Evolutionary conservation across 371 early-diverging fungal species (phyloP), one percentile per base, ranked within the genome.

Genomic region (Lichtheimia ornata): DNA sequence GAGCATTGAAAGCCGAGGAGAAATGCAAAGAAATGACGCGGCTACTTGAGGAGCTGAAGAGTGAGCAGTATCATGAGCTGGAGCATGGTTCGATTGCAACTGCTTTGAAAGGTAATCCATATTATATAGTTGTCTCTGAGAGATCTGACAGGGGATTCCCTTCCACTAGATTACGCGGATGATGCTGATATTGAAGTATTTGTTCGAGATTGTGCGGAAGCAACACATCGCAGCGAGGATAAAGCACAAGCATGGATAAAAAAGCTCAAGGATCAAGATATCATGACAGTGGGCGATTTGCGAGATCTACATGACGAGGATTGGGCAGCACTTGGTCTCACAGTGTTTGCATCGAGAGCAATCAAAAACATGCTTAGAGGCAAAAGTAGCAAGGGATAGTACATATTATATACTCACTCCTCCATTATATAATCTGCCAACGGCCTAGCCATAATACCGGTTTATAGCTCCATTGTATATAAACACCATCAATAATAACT

Each of bases 281-380:
- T 93, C 54, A 85, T 91, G 88, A 91, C 91, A 0, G 90, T 93
- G 5, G 93, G 91, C 18, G 92, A 93, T 68, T 73, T 93, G 40
- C 81, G 89, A 11, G 90, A 89, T 61, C 71, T 93, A 41, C 87
- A 87, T 51, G 91, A 91, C 47, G 88, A 89, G 50, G 93, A 93
- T 68, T 93, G 93, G 93, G 79, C 80, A 24, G 84, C 83, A 9
- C 79, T 88, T 50, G 90, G 89, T 9, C 75, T 96, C 63, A 94
- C 95, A 3, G 94, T 96, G 5, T 95, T 95, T 84, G 93, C 95
- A 0, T 73, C 84, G 40, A 84, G 97, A 58, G 91, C 93, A 0
- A 76, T 95, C 60, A 92, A 93, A 73, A 92, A 92, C 65, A 86
- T 88, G 70, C 72, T 91, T 13, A 81, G 84, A 17, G 52, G 59